Percentiles rank a stretch among this genome's conserved stretches.
phyloP scores from a whole-genome alignment of 1,139 yeast genomes.

The Hansenula anomala region DNA sequence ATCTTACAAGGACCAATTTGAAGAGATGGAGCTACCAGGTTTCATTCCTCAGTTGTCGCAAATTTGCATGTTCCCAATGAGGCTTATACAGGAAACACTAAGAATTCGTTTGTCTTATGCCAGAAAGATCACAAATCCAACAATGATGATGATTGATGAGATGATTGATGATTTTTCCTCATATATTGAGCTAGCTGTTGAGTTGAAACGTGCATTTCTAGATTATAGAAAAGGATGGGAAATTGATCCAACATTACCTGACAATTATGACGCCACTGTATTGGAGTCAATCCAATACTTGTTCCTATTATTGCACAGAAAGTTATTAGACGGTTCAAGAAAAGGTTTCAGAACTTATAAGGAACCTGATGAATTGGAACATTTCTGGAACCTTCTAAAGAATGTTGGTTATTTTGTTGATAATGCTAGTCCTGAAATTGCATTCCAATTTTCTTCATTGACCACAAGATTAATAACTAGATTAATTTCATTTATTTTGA shows the following conservation, averaged over 20 bases:
- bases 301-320: conserved; percentile 65
- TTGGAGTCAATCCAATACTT: conserved; percentile 73
- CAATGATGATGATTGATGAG: conserved; percentile 95
- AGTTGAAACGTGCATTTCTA: conserved; percentile 66
- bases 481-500: conserved; percentile 63
- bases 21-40: conserved; percentile 70
- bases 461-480: conserved; percentile 67
- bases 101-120: conserved; percentile 76
- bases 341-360: conserved; percentile 78
- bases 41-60: conserved; percentile 58
- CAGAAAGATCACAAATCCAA: conserved; percentile 73
- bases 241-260: conserved; percentile 61
- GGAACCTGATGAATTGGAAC: conserved; percentile 86
- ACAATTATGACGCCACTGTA: conserved; percentile 66
- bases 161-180: conserved; percentile 82
- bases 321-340: conserved; percentile 72
- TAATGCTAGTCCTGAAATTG: conserved; percentile 82
- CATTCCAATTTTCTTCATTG: conserved; percentile 65
- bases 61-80: conserved; percentile 75
- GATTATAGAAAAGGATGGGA: conserved; percentile 78
- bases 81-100: conserved; percentile 76
- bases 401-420: conserved; percentile 69
- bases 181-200: conserved; percentile 72
- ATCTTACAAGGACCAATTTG: conserved; percentile 57
- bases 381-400: conserved; percentile 70